A percentile compares a stretch with the other conserved stretches of the same genome.
Evolutionary conservation across 768 basidiomycete species (phyloP).

Genomic region (Phanerodontia chrysosporium): DNA sequence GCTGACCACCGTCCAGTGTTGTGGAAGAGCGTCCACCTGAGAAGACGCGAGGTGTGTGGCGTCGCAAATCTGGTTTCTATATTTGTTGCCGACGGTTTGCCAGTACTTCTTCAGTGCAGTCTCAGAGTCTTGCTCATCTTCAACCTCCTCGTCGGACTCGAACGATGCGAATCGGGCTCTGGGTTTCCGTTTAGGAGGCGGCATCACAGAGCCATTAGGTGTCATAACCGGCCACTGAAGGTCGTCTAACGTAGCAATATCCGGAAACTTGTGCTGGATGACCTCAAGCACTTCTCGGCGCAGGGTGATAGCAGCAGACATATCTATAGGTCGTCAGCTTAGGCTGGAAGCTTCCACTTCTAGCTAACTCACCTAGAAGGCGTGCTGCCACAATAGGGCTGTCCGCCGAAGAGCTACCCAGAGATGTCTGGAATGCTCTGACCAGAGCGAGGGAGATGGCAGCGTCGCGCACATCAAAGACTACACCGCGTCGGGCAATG

Average conservation of each 20-base stretch:
- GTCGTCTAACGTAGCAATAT: slow-evolving; percentile 48
- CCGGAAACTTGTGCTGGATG: slow-evolving; percentile 65
- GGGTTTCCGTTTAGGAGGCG: slow-evolving; percentile 18
- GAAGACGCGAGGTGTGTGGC: slow-evolving; percentile 38
- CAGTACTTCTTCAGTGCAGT: slow-evolving; percentile 55
- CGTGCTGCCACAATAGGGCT: slow-evolving; percentile 55
- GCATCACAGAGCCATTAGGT: slow-evolving; percentile 38
- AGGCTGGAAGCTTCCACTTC: too few species aligned
- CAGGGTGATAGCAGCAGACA: slow-evolving; percentile 71
- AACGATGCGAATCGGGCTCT: slow-evolving; percentile 5
- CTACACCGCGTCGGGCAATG: slow-evolving; percentile 54
- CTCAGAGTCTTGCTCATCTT: slow-evolving; percentile 25
- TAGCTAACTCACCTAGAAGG: slow-evolving; percentile 51
- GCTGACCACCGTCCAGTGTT: slow-evolving; percentile 79
- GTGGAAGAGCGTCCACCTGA: slow-evolving; percentile 49
- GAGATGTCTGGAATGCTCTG: slow-evolving; percentile 71
- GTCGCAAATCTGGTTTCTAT: slow-evolving; percentile 42
- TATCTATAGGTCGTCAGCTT: slow-evolving; percentile 42
- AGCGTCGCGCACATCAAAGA: slow-evolving; percentile 71
- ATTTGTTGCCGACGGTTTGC: slow-evolving; percentile 51
- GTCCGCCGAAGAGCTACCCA: slow-evolving; percentile 55
- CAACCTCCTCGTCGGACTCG: slow-evolving; percentile 31
- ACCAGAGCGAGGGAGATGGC: slow-evolving; percentile 68
- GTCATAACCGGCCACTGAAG: slow-evolving; percentile 66
- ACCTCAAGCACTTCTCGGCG: slow-evolving; percentile 84